These are phyloP conservation scores for Cytospora piceae DNA, from an alignment of 2,329 filamentous ascomycete genomes.

Conservation along the genomic window DNA sequence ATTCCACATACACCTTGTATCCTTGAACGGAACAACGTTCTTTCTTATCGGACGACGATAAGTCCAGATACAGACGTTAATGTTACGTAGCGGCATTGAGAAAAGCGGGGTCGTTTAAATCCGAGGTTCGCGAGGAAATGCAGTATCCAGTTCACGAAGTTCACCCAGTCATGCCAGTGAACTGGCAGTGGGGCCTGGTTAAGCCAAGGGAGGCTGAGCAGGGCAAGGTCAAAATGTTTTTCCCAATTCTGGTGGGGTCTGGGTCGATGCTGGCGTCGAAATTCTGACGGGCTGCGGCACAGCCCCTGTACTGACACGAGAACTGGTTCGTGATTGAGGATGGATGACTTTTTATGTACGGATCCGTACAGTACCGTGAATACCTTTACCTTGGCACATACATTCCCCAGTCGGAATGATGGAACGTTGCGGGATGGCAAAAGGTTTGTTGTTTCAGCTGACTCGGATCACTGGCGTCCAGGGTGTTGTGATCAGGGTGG, in stretches of 20 bases:
- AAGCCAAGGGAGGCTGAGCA: slow-evolving; percentile 20
- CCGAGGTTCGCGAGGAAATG: too few relatives aligned
- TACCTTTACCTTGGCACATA: not conserved
- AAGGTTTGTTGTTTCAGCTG: not conserved
- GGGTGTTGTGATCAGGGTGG: not conserved
- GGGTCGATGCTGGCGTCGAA: not conserved
- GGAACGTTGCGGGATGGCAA: slow-evolving; percentile 19
- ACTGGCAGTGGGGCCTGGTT: slow-evolving; percentile 4
- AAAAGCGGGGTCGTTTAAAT: too few relatives aligned
- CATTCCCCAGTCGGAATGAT: slow-evolving; percentile 7
- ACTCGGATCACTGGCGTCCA: not conserved
- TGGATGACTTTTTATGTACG: not conserved
- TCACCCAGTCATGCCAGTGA: not conserved
- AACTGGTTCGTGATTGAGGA: not conserved
- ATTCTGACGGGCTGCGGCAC: not conserved
- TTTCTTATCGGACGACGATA: too few relatives aligned
- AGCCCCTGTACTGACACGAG: slow-evolving; percentile 1
- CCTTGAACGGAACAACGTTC: too few relatives aligned
- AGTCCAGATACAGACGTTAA: too few relatives aligned
- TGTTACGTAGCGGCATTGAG: too few relatives aligned
- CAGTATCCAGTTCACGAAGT: too few relatives aligned
- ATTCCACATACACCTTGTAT: too few relatives aligned
- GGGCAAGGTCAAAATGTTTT: not conserved
- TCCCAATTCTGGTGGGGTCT: slow-evolving; percentile 1
- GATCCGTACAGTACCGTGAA: not conserved